phyloP scores from a whole-genome alignment of 164 flowering plant genomes.

The Chimonanthus praecox region DNA sequence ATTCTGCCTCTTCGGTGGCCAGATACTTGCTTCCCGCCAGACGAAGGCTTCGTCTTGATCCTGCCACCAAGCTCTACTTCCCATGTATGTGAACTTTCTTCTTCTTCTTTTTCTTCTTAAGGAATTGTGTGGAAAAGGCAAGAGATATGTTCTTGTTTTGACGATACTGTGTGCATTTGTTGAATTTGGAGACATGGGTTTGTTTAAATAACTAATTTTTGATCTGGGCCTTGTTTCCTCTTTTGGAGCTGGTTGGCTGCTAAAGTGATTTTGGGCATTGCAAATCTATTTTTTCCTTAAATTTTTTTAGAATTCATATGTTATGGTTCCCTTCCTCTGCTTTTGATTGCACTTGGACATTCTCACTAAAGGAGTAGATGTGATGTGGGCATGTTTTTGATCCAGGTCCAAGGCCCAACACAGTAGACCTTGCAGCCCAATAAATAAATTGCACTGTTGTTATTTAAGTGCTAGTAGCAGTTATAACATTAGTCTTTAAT shows the following conservation, averaged over 20 bases:
- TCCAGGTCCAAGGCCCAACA: too few relatives aligned
- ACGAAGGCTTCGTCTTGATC: conserved; percentile 84
- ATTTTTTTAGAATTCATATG: neutral
- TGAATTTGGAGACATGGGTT: neutral
- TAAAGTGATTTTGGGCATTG: neutral
- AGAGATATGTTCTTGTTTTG: neutral
- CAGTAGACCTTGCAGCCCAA: too few relatives aligned
- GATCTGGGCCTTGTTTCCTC: neutral
- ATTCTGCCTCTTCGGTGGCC: conserved; percentile 67
- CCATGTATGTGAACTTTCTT: conserved; percentile 41
- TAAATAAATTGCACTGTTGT: too few relatives aligned
- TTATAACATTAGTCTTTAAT: too few relatives aligned
- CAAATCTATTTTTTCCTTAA: too few relatives aligned
- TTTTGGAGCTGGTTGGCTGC: neutral
- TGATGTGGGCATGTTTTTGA: neutral
- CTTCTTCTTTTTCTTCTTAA: neutral
- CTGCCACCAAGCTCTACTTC: conserved; percentile 71
- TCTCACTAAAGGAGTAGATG: neutral
- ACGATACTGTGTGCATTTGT: neutral
- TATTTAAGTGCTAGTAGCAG: too few relatives aligned
- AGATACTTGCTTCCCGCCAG: conserved; percentile 68
- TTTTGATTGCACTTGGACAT: neutral
- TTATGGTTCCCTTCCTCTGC: neutral
- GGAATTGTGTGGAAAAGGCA: neutral
- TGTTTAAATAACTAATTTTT: neutral